A percentile compares a stretch with the other conserved stretches of the same genome.
Evolutionary conservation across 225 moss, liverwort and hornwort genomes (phyloP).

Genomic region (Marchantia polymorpha): DNA sequence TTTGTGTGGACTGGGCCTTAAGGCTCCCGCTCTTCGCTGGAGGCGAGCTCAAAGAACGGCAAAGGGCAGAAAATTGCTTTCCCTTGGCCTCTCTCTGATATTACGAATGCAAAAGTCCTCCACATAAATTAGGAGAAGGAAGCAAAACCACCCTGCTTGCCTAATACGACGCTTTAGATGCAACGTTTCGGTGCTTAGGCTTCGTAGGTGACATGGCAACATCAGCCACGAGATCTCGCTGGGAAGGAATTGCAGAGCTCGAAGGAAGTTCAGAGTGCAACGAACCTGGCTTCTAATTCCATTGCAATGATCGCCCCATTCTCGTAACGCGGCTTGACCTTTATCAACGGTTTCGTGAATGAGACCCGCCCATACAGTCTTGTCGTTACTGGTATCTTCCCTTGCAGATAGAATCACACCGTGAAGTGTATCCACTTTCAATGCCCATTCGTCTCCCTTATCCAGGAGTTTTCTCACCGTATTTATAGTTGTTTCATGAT

Average conservation of each 20-base stretch:
- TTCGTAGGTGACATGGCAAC: too few species aligned
- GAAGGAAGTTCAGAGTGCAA: not conserved
- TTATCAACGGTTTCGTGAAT: slow-evolving; percentile 40
- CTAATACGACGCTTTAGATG: too few species aligned
- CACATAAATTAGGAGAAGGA: too few species aligned
- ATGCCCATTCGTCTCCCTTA: slow-evolving; percentile 53
- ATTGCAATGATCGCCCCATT: slow-evolving; percentile 37
- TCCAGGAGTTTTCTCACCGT: slow-evolving; percentile 36
- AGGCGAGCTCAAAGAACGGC: too few species aligned
- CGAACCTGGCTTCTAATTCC: slow-evolving; percentile 42
- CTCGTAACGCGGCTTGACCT: slow-evolving; percentile 36
- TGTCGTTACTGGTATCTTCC: slow-evolving; percentile 39
- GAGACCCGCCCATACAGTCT: slow-evolving; percentile 39
- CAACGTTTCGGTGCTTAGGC: too few species aligned
- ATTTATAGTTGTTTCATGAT: slow-evolving; percentile 44
- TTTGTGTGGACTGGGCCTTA: too few species aligned
- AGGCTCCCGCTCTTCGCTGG: too few species aligned
- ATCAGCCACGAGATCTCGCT: not conserved
- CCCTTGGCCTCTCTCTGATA: too few species aligned
- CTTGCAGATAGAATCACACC: slow-evolving; percentile 32
- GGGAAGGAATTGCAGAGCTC: not conserved
- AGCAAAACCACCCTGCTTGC: too few species aligned
- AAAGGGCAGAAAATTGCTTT: too few species aligned
- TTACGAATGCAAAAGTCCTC: too few species aligned
- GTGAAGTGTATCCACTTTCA: slow-evolving; percentile 44